A percentile compares a stretch with the other conserved stretches of the same genome.
phyloP scores from a whole-genome alignment of 805 yeast genomes.

The Metschnikowia drakensbergensis region DNA sequence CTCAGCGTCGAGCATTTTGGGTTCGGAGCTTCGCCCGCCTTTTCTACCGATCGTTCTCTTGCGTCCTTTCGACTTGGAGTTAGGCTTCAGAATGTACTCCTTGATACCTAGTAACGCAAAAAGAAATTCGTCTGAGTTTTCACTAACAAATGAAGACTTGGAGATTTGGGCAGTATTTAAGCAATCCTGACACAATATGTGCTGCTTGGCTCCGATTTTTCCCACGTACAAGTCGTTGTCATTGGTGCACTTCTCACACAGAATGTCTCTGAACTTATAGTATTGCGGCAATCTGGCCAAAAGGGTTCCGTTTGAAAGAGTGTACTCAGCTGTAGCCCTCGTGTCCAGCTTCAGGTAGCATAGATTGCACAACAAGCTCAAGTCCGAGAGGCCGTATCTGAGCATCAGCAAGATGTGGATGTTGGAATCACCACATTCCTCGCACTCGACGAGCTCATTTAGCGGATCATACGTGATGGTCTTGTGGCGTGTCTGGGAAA shows the following conservation, averaged over 20 bases:
- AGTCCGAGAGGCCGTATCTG: constrained; percentile 53
- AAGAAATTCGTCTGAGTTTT: constrained; percentile 45
- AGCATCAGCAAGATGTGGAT: constrained; percentile 50
- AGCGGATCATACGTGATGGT: constrained; percentile 23
- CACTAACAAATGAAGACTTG: constrained; percentile 34
- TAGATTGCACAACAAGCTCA: constrained; percentile 44
- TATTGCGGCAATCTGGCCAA: constrained; percentile 46
- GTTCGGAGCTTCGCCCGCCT: constrained; percentile 20
- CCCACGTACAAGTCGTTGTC: constrained; percentile 41
- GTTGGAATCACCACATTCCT: constrained; percentile 51
- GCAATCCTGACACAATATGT: constrained; percentile 45
- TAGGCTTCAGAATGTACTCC: constrained; percentile 29
- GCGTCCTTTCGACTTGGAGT: constrained; percentile 25
- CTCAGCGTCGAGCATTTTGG: constrained; percentile 24
- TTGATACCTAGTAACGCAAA: constrained; percentile 47
- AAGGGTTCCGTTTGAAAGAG: constrained; percentile 54
- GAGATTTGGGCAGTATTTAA: constrained; percentile 18
- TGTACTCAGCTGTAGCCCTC: constrained; percentile 47
- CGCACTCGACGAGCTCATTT: constrained; percentile 49
- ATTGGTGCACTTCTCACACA: constrained; percentile 42
- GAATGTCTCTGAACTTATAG: constrained; percentile 47
- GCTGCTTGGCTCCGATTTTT: constrained; percentile 15
- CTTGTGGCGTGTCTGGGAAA: constrained; percentile 52
- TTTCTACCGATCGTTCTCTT: constrained; percentile 31
- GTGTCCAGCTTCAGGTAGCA: constrained; percentile 36